Base-by-base conservation (phyloP, 148 eudicot species). In the Persicaria tinctoria region DNA sequence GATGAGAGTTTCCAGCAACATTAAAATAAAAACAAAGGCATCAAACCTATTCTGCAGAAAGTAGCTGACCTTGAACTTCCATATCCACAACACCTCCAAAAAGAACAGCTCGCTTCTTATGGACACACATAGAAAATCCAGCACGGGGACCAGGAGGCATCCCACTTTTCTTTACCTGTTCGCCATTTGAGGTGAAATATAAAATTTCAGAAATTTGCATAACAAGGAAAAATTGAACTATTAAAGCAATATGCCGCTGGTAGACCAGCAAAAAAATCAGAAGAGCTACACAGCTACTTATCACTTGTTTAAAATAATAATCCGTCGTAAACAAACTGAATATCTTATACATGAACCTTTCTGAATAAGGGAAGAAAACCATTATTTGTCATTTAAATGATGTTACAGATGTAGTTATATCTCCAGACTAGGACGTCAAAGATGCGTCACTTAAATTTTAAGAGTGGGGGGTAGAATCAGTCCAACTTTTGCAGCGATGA, bases 71-170 rank as follows among this genome's bases (percentile, higher is more conserved):
- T 90, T 88, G 86, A 80, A 88, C 89, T 85, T 95, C 98, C 97
- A 95, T 92, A 71, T 95, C 98, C 77, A 95, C 98, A 69, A 92
- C 97, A 38, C 98, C 98, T 60, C 98, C 98, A 84, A 92, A 95
- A 59, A 95, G 89, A 75, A 95, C 78, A 49, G 96, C 93, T 83
- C 98, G 80, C 81, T 92, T 95, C 84, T 95, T 95, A 77, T 95
- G 98, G 20, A 95, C 88, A 79, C 92, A 88, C 92, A 95, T 83
- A 66, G 97, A 89, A 80, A 95, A 95, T 46, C 98, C 96, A 80
- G 98, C 98, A 79, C 97, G 92, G 74, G 98, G 84, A 41, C 97
- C 96, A 73, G 98, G 98, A 68, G 98, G 98, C 97, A 95, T 92
- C 78, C 98, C 98, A 82, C 93, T 89, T 84, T 92, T 94, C 85